Conservation (phyloP, 2,329 filamentous ascomycete species). For the Aspergillus sp. region DNA sequence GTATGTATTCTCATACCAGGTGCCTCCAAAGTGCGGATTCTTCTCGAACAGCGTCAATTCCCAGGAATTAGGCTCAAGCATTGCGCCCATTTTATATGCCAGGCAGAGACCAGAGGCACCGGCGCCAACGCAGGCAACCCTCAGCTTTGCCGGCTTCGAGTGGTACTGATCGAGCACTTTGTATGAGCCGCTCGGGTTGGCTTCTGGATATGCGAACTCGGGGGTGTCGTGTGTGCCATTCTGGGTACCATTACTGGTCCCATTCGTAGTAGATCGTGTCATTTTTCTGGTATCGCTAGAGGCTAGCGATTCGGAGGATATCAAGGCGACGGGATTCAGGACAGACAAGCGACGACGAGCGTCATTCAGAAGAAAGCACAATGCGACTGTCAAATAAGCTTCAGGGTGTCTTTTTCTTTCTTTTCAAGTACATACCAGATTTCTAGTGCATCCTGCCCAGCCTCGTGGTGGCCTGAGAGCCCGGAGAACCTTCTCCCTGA, state of each 20-base stretch:
- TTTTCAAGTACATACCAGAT: background rate
- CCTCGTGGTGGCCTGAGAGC: background rate
- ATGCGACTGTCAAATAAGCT: no score
- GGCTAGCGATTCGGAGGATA: no score
- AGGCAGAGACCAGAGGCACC: background rate
- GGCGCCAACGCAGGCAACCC: background rate
- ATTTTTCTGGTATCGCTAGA: no score
- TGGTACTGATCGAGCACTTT: background rate
- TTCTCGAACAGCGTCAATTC: background rate
- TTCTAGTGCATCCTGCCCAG: background rate
- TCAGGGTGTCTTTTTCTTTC: background rate
- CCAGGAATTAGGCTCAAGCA: background rate
- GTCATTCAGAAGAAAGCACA: no score
- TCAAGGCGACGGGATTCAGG: no score
- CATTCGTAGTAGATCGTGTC: no score
- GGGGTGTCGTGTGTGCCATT: background rate
- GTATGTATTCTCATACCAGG: conserved; percentile 7
- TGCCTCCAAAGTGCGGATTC: conserved; percentile 5
- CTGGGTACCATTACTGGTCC: background rate
- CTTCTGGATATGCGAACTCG: background rate
- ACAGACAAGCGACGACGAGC: no score
- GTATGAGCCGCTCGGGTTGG: background rate
- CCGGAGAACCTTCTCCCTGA: background rate
- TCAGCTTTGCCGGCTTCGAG: background rate
- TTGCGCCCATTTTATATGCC: background rate